Base-by-base conservation (phyloP, 805 yeast species). In the Nakazawaea wickerhamii region DNA sequence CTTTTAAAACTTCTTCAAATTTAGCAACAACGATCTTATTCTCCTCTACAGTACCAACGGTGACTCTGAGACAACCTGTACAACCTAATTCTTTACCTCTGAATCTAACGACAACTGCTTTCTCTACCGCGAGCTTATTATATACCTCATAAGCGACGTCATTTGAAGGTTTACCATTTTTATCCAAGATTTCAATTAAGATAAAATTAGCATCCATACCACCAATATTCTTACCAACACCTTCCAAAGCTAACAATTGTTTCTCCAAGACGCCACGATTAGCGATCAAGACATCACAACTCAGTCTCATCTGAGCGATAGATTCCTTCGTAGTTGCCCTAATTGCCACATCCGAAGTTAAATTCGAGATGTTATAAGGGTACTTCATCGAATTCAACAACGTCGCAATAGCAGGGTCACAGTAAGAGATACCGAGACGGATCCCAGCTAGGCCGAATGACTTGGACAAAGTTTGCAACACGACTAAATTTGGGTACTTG, bases 401-500 rank as follows among this genome's bases (percentile, higher is more conserved):
- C 4, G 61, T 53, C 0, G 96, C 75, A 36, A 93, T 65, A 47
- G 73, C 75, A 11, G 68, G 64, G 14, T 73, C 66, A 3, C 90
- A 72, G 55, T 60, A 91, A 1, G 96, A 81, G 47, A 89, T 68
- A 20, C 99, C 99, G 33, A 91, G 62, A 53, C 99, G 75, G 38
- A 90, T 83, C 35, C 97, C 98, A 3, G 99, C 99, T 41, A 93
- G 74, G 15, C 99, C 99, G 64, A 93, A 93, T 0, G 98, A 83
- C 58, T 93, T 93, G 15, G 97, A 89, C 30, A 93, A 63, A 0
- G 99, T 93, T 63, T 93, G 99, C 60, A 90, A 67, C 10, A 87
- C 96, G 14, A 85, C 89, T 41, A 93, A 65, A 55, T 89, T 86
- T 21, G 90, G 90, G 61, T 81, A 79, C 54, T 81, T 73, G 59